Base-by-base conservation (phyloP, 768 basidiomycete genomes). In the Galerina marginata region DNA sequence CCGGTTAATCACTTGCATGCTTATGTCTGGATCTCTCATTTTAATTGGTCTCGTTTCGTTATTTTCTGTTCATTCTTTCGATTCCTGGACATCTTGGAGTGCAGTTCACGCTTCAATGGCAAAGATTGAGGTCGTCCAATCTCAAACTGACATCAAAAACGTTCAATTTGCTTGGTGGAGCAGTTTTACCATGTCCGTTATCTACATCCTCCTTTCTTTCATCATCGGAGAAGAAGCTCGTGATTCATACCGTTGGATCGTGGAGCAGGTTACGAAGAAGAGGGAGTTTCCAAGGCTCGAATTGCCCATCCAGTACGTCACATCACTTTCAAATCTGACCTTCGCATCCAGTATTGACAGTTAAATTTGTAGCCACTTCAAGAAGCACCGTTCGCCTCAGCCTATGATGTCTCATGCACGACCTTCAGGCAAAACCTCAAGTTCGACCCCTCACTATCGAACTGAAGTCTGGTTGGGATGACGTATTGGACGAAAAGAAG, bases 401-500 rank as follows among this genome's bases (percentile, higher is more conserved):
- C 49, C 47, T 7, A 55, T 67, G 58, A 58, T 59, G 10, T 55
- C 66, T 39, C 66, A 55, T 54, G 68, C 67, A 36, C 63, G 66
- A 38, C 67, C 67, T 6, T 60, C 63, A n/a, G 45, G 62, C 62
- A 36, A 67, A 66, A 36, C 66, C 72, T 16, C 60, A 61, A 14
- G 50, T 65, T 20, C 67, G 63, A 11, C 71, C 77, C 9, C 66
- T 72, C 11, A 69, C 70, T 0, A 60, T 76, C 39, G 76, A 78
- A 25, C 73, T 82, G 46, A 81, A 71, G 64, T 84, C 83, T 2
- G 83, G 81, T 10, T 84, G 83, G 83, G 81, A 83, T 58, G 81
- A 82, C 51, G 78, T 78, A 71, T 69, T 80, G 36, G 75, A 77
- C 51, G 61, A 69, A 49, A 79, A 75, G 68, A 61, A 67, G 6